Evolutionary conservation across 257 asterid genomes (phyloP).

Genomic region (Plantago elongata): DNA sequence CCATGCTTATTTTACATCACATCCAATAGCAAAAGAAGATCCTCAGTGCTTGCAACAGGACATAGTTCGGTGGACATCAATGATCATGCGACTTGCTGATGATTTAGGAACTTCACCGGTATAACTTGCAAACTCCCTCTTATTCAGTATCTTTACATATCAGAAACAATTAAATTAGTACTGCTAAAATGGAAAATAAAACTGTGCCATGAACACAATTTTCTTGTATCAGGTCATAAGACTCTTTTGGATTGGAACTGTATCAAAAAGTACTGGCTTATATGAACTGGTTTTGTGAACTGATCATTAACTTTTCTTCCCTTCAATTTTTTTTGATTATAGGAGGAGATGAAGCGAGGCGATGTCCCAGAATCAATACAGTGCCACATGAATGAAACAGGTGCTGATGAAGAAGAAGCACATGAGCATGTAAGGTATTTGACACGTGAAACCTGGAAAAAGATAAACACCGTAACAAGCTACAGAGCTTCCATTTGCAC

Average conservation of each 20-base stretch:
- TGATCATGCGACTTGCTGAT: slow-evolving; percentile 19
- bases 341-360: slow-evolving; percentile 19
- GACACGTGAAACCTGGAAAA: slow-evolving; percentile 34
- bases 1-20: slow-evolving; percentile 17
- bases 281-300: too few species aligned
- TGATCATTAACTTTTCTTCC: too few species aligned
- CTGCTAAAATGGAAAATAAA: too few species aligned
- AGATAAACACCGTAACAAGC: slow-evolving; percentile 27
- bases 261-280: too few species aligned
- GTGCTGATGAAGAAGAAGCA: slow-evolving; percentile 22
- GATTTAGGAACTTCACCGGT: slow-evolving; percentile 36
- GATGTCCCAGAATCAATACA: slow-evolving; percentile 14
- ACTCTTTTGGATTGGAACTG: too few species aligned
- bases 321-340: too few species aligned
- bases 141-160: background rate
- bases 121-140: background rate
- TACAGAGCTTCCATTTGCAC: slow-evolving; percentile 11
- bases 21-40: slow-evolving; percentile 24
- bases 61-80: slow-evolving; percentile 23
- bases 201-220: too few species aligned
- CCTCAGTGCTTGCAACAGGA: slow-evolving; percentile 16
- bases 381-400: slow-evolving; percentile 41
- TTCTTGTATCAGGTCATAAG: too few species aligned
- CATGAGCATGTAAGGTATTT: slow-evolving; percentile 4
- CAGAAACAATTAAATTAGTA: too few species aligned